A percentile compares a stretch with the other conserved stretches of the same genome.
Conservation (phyloP, 306 rosid genomes). For the Cucumis cinereus region DNA sequence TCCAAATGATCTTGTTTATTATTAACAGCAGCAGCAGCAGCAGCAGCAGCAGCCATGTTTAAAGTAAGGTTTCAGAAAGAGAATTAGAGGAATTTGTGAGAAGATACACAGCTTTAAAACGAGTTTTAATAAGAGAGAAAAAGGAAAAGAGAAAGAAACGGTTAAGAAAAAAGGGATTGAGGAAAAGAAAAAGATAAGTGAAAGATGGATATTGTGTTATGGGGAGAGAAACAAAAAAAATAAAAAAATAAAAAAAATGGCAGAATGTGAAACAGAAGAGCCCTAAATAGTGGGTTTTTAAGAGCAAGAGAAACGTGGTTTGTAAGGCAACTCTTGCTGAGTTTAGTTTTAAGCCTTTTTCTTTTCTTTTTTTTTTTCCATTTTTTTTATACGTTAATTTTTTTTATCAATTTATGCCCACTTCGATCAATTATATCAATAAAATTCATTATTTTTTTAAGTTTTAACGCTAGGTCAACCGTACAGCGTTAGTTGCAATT, state of each 20-base stretch:
- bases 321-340: conserved; percentile 36
- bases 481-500: too few species aligned
- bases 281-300: conserved; percentile 31
- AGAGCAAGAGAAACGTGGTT: conserved; percentile 61
- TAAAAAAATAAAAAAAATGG: neutral
- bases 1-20: conserved; percentile 44
- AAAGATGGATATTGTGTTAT: conserved; percentile 13
- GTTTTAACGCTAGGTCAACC: too few species aligned
- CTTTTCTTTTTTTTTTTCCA: neutral
- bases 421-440: too few species aligned
- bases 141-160: conserved; percentile 9
- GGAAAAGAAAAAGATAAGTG: neutral
- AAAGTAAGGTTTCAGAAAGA: too few species aligned
- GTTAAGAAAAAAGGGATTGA: conserved; percentile 2
- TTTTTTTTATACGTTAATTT: too few species aligned
- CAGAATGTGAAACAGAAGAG: conserved; percentile 22
- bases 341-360: conserved; percentile 3
- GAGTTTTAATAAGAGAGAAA: neutral
- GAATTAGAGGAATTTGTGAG: neutral
- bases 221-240: neutral
- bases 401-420: too few species aligned
- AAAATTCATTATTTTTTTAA: too few species aligned
- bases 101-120: conserved; percentile 1
- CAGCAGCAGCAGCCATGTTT: neutral
- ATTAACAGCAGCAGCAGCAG: neutral